Evolutionary conservation across 164 flowering plant species (phyloP).

Genomic region (Taxillus chinensis): DNA sequence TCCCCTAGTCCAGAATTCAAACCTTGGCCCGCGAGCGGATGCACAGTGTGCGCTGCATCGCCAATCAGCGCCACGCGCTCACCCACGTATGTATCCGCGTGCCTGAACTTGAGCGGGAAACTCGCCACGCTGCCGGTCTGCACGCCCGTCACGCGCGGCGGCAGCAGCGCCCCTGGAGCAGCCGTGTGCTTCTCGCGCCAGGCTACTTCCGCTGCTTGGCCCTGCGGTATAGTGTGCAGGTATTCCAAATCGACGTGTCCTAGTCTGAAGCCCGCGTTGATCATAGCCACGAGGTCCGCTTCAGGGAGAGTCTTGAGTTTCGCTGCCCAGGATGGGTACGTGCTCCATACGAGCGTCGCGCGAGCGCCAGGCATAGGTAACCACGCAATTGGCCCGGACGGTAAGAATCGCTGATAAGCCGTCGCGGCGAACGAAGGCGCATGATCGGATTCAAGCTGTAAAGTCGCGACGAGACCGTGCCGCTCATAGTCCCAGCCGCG

Average conservation of each 20-base stretch:
- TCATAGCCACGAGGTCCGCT: background rate
- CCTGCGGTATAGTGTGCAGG: background rate
- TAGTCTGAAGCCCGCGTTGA: background rate
- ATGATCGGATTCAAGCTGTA: no score
- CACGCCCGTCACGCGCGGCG: background rate
- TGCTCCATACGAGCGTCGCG: background rate
- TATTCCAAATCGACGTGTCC: background rate
- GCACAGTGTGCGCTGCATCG: background rate
- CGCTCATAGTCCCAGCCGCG: background rate
- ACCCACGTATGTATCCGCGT: background rate
- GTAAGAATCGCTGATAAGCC: background rate
- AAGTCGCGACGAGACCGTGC: background rate
- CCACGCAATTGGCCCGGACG: background rate
- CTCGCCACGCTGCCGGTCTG: background rate
- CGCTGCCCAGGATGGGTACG: background rate
- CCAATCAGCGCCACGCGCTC: background rate
- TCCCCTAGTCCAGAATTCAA: background rate
- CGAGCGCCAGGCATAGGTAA: background rate
- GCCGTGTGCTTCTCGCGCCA: no score
- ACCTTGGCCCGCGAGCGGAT: background rate
- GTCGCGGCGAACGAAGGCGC: background rate
- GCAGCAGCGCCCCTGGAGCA: background rate
- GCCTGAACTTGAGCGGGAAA: background rate
- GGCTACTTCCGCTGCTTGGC: background rate
- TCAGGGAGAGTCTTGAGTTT: background rate